Evolutionary conservation across 257 asterid genomes (phyloP).

Genomic region (Solanum tarapatanum): DNA sequence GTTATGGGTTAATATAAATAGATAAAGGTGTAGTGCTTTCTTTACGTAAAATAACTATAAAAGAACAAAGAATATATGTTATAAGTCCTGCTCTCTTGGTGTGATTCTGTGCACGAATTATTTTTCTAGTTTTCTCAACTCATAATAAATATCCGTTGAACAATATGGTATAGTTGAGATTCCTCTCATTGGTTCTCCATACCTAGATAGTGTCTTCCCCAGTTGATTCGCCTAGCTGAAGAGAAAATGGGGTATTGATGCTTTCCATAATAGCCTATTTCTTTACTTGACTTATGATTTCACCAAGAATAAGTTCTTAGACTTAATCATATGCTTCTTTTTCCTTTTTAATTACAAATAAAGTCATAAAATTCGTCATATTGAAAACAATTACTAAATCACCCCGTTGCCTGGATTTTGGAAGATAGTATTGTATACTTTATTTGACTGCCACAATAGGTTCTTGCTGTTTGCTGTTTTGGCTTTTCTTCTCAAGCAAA

Average conservation of each 20-base stretch:
- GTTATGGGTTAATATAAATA: background rate
- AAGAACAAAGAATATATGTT: background rate
- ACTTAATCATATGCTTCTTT: background rate
- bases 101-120: background rate
- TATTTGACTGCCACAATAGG: background rate
- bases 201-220: background rate
- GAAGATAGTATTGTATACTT: background rate
- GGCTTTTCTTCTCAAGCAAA: background rate
- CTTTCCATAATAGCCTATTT: background rate
- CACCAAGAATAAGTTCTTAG: background rate
- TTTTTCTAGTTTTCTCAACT: background rate
- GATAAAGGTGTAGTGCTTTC: background rate
- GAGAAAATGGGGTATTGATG: background rate
- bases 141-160: background rate
- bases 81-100: background rate
- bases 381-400: background rate
- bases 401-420: background rate
- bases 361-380: background rate
- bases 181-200: background rate
- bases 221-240: background rate
- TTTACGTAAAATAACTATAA: background rate
- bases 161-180: background rate
- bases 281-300: background rate
- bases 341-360: background rate
- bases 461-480: background rate